A percentile compares a stretch with the other conserved stretches of the same genome.
Evolutionary conservation across 345 rosid species (phyloP).

Genomic region (Triadica sebifera): DNA sequence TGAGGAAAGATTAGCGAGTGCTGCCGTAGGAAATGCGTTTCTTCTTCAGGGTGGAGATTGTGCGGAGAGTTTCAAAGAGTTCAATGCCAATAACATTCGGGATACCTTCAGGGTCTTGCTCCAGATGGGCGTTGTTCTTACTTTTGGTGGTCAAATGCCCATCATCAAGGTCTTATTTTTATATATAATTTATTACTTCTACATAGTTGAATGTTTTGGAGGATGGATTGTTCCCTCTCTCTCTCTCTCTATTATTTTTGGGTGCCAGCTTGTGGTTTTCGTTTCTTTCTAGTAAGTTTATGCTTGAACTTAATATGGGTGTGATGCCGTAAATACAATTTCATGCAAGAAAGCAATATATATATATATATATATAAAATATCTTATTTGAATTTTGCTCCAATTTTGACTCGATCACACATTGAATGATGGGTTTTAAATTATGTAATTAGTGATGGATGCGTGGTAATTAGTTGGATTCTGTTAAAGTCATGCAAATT

Average conservation of each 20-base stretch:
- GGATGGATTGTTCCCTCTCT: too few species aligned
- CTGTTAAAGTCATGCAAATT: not conserved
- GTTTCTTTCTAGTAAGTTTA: not conserved
- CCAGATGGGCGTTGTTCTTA: constrained; percentile 70
- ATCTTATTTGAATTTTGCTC: not conserved
- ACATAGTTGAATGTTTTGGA: not conserved
- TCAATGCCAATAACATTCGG: constrained; percentile 52
- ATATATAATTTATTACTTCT: not conserved
- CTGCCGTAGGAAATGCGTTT: constrained; percentile 56
- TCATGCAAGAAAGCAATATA: not conserved
- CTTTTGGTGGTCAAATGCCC: constrained; percentile 65
- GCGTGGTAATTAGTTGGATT: too few species aligned
- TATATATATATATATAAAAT: not conserved
- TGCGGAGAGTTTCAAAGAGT: constrained; percentile 66
- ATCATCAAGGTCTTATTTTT: constrained; percentile 35
- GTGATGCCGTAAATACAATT: not conserved
- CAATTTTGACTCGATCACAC: not conserved
- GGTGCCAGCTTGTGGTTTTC: not conserved
- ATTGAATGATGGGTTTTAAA: not conserved
- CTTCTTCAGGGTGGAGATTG: constrained; percentile 71
- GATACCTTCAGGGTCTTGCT: constrained; percentile 64
- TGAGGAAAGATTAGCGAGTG: constrained; percentile 53
- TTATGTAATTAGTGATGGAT: too few species aligned
- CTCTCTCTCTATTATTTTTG: too few species aligned
- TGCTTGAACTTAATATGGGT: not conserved